Evolutionary conservation across 1,284 basidiomycete genomes (phyloP).

Genomic region (Heimioporus punctisporus): DNA sequence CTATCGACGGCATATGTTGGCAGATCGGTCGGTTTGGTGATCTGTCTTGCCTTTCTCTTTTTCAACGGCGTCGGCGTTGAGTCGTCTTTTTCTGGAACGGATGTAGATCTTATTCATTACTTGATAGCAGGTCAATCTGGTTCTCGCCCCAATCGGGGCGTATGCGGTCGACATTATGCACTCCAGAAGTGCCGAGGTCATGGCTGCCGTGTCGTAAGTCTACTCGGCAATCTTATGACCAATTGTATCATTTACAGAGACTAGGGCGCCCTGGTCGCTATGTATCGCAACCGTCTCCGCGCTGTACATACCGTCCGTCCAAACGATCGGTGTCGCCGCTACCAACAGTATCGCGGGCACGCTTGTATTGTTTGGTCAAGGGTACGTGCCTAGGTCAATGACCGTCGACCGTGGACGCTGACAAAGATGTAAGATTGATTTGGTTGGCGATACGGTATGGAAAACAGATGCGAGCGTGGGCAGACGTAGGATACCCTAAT

Average conservation of each 20-base stretch:
- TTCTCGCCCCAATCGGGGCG: slow-evolving; percentile 52
- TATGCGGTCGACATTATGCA: slow-evolving; percentile 62
- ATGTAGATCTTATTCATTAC: too few relatives aligned
- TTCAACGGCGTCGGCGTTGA: slow-evolving; percentile 52
- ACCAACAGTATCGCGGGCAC: slow-evolving; percentile 51
- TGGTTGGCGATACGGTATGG: too few relatives aligned
- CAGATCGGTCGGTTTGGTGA: slow-evolving; percentile 40
- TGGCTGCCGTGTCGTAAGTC: slow-evolving; percentile 43
- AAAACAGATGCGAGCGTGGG: too few relatives aligned
- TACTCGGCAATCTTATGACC: too few relatives aligned
- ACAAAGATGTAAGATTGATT: too few relatives aligned
- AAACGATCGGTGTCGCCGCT: slow-evolving; percentile 52
- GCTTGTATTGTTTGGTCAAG: slow-evolving; percentile 46
- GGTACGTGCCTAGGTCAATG: slow-evolving; percentile 37
- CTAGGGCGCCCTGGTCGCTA: slow-evolving; percentile 45
- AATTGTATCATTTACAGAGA: slow-evolving; percentile 19
- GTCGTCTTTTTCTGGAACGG: too few relatives aligned
- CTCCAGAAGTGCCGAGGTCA: slow-evolving; percentile 52
- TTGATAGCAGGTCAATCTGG: slow-evolving; percentile 44
- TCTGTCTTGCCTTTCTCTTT: slow-evolving; percentile 46
- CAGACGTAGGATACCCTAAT: too few relatives aligned
- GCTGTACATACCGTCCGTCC: slow-evolving; percentile 42
- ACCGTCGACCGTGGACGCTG: background rate
- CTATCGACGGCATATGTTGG: slow-evolving; percentile 36
- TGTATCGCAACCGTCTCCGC: slow-evolving; percentile 28